phyloP scores from a whole-genome alignment of 2,329 filamentous ascomycete species.

The Pezicula rhizophila region DNA sequence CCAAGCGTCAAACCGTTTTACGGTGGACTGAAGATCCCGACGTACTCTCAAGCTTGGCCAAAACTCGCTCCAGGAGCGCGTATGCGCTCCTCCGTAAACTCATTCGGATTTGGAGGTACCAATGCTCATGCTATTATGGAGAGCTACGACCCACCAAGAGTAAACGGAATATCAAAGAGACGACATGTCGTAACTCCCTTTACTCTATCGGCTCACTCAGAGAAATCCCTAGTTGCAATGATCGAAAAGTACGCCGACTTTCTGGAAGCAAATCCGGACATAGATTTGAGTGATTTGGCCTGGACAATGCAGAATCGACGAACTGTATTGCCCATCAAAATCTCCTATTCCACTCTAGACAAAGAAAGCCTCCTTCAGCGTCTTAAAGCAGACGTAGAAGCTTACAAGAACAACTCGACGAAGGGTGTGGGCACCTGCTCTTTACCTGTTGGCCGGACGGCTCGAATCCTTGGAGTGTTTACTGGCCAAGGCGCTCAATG shows the following conservation, averaged over 20 bases:
- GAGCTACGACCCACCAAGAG: neutral
- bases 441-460: too few species aligned
- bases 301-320: slow-evolving; percentile 5
- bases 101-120: slow-evolving; percentile 39
- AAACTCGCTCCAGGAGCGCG: neutral
- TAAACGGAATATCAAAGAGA: neutral
- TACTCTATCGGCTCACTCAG: slow-evolving; percentile 8
- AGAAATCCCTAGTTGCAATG: neutral
- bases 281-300: slow-evolving; percentile 6
- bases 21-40: slow-evolving; percentile 25
- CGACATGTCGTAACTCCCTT: slow-evolving; percentile 1
- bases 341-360: neutral
- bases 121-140: slow-evolving; percentile 37
- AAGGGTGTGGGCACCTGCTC: neutral
- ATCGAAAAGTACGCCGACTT: neutral
- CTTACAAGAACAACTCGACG: neutral
- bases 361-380: neutral
- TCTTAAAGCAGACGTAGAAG: neutral
- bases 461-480: slow-evolving; percentile 11
- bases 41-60: slow-evolving; percentile 3
- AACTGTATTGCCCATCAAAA: neutral
- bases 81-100: slow-evolving; percentile 15
- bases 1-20: slow-evolving; percentile 16
- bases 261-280: slow-evolving; percentile 1
- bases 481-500: slow-evolving; percentile 19